phyloP scores from a whole-genome alignment of 1,284 basidiomycete genomes.

The Austroboletus novae-zelandiae region DNA sequence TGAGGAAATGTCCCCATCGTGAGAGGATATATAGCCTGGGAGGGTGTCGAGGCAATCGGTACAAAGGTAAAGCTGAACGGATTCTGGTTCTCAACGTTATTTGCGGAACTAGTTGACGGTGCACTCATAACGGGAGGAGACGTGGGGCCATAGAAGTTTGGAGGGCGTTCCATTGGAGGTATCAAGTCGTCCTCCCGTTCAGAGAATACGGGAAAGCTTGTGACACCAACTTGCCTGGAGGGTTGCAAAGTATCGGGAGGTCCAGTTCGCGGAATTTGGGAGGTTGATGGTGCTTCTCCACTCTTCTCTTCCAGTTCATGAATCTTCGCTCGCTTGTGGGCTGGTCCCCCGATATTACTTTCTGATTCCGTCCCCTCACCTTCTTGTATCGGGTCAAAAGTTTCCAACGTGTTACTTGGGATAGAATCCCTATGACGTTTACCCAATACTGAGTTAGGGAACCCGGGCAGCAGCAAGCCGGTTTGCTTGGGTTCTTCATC shows the following conservation, averaged over 20 bases:
- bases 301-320: constrained; percentile 12
- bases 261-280: constrained; percentile 6
- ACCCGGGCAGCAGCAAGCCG: constrained; percentile 36
- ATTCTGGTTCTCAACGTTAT: constrained; percentile 51
- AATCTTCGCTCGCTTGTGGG: constrained; percentile 52
- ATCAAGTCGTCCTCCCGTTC: constrained; percentile 46
- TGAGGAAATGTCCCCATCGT: constrained; percentile 53
- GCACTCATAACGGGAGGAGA: constrained; percentile 34
- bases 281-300: constrained; percentile 6
- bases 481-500: constrained; percentile 24
- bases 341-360: constrained; percentile 39
- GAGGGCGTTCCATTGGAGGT: constrained; percentile 49
- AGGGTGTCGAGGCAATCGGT: constrained; percentile 54
- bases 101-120: constrained; percentile 42
- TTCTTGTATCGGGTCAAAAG: constrained; percentile 41
- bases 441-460: constrained; percentile 48
- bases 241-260: constrained; percentile 3
- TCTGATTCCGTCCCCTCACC: constrained; percentile 38
- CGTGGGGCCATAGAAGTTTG: constrained; percentile 47
- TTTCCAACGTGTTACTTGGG: constrained; percentile 40
- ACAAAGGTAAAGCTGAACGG: constrained; percentile 53
- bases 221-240: constrained; percentile 19
- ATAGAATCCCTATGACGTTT: constrained; percentile 58
- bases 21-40: constrained; percentile 36
- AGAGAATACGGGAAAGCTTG: constrained; percentile 43